Percentiles rank a stretch among this genome's conserved stretches.
These are phyloP conservation scores for Apiospora marii DNA, from an alignment of 2,329 filamentous ascomycete species.

Conservation along the genomic window DNA sequence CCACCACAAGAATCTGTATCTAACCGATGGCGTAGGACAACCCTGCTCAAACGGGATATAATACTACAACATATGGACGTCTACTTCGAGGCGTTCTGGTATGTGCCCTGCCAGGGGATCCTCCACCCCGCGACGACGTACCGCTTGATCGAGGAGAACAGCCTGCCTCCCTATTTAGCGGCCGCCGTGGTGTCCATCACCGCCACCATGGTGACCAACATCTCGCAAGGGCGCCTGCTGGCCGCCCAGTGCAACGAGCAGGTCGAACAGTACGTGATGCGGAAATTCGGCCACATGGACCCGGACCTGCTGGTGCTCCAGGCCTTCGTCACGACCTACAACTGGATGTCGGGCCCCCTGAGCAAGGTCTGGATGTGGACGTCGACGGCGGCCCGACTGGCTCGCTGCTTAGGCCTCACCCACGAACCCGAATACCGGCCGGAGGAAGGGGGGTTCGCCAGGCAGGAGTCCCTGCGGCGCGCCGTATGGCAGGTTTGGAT, in stretches of 20 bases:
- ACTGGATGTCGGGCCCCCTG: slow-evolving; percentile 29
- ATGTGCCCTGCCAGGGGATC: slow-evolving; percentile 49
- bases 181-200: slow-evolving; percentile 50
- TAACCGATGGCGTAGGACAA: slow-evolving; percentile 30
- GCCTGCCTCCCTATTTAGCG: slow-evolving; percentile 45
- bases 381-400: slow-evolving; percentile 26
- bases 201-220: slow-evolving; percentile 45
- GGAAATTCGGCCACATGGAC: slow-evolving; percentile 44
- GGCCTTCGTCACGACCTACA: slow-evolving; percentile 26
- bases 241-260: slow-evolving; percentile 47
- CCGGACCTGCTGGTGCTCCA: slow-evolving; percentile 25
- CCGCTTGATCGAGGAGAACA: slow-evolving; percentile 46
- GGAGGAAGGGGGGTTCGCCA: slow-evolving; percentile 12
- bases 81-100: slow-evolving; percentile 49
- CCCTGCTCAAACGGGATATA: slow-evolving; percentile 46
- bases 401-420: slow-evolving; percentile 28
- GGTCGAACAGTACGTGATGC: slow-evolving; percentile 50
- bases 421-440: slow-evolving; percentile 26
- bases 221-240: slow-evolving; percentile 44
- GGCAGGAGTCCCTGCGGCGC: slow-evolving; percentile 26
- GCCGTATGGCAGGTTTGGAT: slow-evolving; percentile 29
- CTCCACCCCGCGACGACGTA: slow-evolving; percentile 47
- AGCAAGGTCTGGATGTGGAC: slow-evolving; percentile 30
- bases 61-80: slow-evolving; percentile 47
- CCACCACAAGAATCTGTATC: background rate